These are phyloP conservation scores for Boletellus deceptivus DNA, from an alignment of 1,284 basidiomycete genomes.

Conservation along the genomic window DNA sequence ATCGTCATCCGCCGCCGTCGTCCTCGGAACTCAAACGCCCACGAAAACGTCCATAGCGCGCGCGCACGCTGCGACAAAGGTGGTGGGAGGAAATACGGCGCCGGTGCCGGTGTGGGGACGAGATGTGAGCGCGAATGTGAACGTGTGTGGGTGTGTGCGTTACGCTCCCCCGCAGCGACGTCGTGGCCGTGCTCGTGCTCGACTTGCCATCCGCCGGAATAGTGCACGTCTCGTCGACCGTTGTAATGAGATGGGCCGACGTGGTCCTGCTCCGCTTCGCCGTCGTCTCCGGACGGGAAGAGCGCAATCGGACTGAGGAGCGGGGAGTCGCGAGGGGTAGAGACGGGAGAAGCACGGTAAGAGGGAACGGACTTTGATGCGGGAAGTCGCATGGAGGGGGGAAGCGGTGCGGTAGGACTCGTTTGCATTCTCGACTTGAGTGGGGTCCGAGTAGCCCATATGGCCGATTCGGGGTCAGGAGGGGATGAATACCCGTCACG, in stretches of 20 bases:
- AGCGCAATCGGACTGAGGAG: conserved; percentile 34
- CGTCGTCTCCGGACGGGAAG: conserved; percentile 33
- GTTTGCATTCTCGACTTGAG: conserved; percentile 12
- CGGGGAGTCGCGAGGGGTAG: conserved; percentile 28
- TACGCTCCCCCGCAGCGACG: neutral
- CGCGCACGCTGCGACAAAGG: conserved; percentile 20
- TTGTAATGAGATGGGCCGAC: conserved; percentile 29
- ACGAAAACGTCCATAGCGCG: conserved; percentile 20
- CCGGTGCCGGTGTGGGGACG: neutral
- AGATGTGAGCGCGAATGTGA: neutral
- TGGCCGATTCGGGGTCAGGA: conserved; percentile 32
- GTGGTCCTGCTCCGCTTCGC: conserved; percentile 21
- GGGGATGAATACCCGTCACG: conserved; percentile 10
- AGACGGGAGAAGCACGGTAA: conserved; percentile 27
- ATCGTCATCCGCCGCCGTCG: conserved; percentile 42
- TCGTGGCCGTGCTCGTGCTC: conserved; percentile 15
- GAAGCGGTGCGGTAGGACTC: conserved; percentile 24
- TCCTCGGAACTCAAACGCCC: conserved; percentile 43
- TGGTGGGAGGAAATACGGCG: conserved; percentile 28
- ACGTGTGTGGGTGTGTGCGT: neutral
- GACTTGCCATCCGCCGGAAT: conserved; percentile 24
- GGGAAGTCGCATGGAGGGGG: conserved; percentile 23
- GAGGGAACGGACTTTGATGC: conserved; percentile 16
- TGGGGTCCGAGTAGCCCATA: conserved; percentile 32
- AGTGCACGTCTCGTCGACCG: conserved; percentile 49